Base-by-base conservation (phyloP, 108 stramenopile genomes). In the Nitzschia sp. region DNA sequence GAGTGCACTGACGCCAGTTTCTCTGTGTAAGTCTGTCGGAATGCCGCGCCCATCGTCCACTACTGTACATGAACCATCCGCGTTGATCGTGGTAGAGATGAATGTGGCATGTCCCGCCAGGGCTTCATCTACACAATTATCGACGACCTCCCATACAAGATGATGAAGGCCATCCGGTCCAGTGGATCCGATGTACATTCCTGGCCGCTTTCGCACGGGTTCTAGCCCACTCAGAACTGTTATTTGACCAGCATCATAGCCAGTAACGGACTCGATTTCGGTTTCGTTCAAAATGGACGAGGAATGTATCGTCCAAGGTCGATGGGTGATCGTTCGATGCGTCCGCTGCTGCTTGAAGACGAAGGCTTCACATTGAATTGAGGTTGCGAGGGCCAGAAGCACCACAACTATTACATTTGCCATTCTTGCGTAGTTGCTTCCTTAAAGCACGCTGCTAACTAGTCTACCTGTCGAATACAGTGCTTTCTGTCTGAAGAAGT, bases 101-200 rank as follows among this genome's bases (percentile, higher is more conserved):
- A 82, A 71, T 19, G 83, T 85, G 23, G 95, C 96, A 68, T 98
- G 93, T 18, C 96, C 96, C 27, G 94, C 96, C 79, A 96, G 54
- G 1, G 92, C 96, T 88, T 98, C 96, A 71, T 98, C 96, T 29
- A 98, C 92, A 27, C 85, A 89, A 66, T 98, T 98, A 80, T 98
- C 97, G 38, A 98, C 84, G 21, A 98, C 94, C 85, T 98, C 97
- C 82, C 95, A 97, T 19, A 97, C 83, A 34, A 98, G 69, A 74
- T 98, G 97, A 78, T 98, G 97, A 30, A 98, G 71, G 0, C 96
- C 96, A 70, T 96, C 93, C 25, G 91, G 85, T 30, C 96, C 96
- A 11, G 96, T 97, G 13, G 90, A 88, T 47, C 97, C 97, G 70
- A 98, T 96, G 77, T 98, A 98, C 93, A 94, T 94, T 59, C 96